Evolutionary conservation across 2,329 filamentous ascomycete species (phyloP).

Genomic region (Pseudophaeomoniella oleicola): DNA sequence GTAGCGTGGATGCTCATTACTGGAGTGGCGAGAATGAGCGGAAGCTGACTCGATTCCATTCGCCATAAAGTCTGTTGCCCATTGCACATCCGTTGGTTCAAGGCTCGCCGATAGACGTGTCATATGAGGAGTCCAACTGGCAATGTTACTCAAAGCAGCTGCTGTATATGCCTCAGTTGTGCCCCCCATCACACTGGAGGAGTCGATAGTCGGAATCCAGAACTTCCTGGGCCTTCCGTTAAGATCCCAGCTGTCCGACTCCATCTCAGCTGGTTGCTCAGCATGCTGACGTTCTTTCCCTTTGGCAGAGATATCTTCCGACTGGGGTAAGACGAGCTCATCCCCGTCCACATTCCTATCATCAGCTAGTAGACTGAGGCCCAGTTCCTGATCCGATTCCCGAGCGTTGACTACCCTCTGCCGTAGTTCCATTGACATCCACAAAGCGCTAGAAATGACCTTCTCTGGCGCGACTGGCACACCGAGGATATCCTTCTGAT

Average conservation of each 20-base stretch:
- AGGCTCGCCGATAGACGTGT: slow-evolving; percentile 34
- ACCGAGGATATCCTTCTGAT: slow-evolving; percentile 36
- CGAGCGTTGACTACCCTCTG: slow-evolving; percentile 39
- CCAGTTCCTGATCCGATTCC: slow-evolving; percentile 37
- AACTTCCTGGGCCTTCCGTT: slow-evolving; percentile 41
- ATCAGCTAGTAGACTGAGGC: slow-evolving; percentile 28
- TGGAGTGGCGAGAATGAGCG: background rate
- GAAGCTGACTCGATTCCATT: slow-evolving; percentile 20
- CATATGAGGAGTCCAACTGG: slow-evolving; percentile 13
- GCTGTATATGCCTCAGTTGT: slow-evolving; percentile 37
- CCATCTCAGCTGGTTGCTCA: slow-evolving; percentile 19
- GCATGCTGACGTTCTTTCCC: slow-evolving; percentile 26
- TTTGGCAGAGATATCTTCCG: slow-evolving; percentile 16
- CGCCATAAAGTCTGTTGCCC: slow-evolving; percentile 39
- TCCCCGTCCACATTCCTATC: slow-evolving; percentile 13
- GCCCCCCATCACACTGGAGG: slow-evolving; percentile 41
- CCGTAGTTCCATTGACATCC: slow-evolving; percentile 42
- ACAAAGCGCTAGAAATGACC: slow-evolving; percentile 40
- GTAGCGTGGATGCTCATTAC: slow-evolving; percentile 18
- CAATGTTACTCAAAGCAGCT: slow-evolving; percentile 27
- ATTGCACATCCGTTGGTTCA: slow-evolving; percentile 39
- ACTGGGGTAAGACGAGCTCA: slow-evolving; percentile 12
- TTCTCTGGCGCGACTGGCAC: slow-evolving; percentile 40
- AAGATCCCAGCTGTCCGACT: slow-evolving; percentile 38
- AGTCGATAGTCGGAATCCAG: slow-evolving; percentile 41